Base-by-base conservation (phyloP, 2,329 filamentous ascomycete genomes). In the Botrytis fabae region DNA sequence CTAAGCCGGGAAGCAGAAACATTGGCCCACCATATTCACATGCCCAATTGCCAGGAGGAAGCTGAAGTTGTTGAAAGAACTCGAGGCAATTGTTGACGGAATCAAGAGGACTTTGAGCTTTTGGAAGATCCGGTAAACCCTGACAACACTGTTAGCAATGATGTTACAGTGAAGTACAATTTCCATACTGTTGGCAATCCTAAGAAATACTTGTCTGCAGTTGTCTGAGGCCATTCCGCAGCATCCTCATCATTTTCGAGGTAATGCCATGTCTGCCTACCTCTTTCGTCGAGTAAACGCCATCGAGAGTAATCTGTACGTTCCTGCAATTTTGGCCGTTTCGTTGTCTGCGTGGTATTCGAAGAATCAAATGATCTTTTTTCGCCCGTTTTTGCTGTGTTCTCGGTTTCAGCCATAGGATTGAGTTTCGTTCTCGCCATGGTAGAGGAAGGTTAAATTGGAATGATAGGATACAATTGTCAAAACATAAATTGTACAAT, bases 11-110 rank as follows among this genome's bases (percentile, higher is more conserved):
- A 1, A 98, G 86, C 57, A 98, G 88, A 80, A 99, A 99, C 93
- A 98, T 95, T 6, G 96, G 96, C 0, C 96, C 96, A 71, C 96
- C 96, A 84, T 99, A 99, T 82, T 99, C 96, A 84, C 95, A 98
- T 8, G 87, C 96, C 96, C 96, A 99, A 80, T 98, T 93, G 8
- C 96, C 96, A 0, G 93, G 92, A 22, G 92, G 90, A 1, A 98
- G 86, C 81, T 99, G 96, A 38, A 98, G 88, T 75, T 95, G 89
- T 73, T 95, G 93, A 84, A 97, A 97, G 85, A 97, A 98, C 5
- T 88, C 85, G 71, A 98, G 86, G 54, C 92, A 94, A 83, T 99
- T 99, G 74, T 87, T 85, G 4, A 93, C 94, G 7, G 93, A 86
- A 76, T 96, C 89, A 73, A 96, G 86, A 8, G 95, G 91, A 4